These are phyloP conservation scores for Mycena epipterygia DNA, from an alignment of 768 basidiomycete genomes.

Conservation along the genomic window DNA sequence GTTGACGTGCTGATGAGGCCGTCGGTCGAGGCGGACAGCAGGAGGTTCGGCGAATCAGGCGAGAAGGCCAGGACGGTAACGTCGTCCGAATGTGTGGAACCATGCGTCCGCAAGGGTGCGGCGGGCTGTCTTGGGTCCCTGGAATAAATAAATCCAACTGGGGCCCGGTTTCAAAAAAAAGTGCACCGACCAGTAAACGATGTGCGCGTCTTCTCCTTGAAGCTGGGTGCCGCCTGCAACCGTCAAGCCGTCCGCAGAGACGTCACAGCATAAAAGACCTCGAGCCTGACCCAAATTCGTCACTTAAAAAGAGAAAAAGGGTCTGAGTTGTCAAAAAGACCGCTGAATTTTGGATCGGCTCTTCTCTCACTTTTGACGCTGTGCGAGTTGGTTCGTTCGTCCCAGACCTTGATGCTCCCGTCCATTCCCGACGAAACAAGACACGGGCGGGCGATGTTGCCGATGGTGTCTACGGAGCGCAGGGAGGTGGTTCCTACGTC, in stretches of 20 bases:
- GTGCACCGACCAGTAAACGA: constrained; percentile 81
- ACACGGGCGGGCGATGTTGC: constrained; percentile 55
- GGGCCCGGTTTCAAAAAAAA: neutral
- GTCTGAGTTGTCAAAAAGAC: constrained; percentile 55
- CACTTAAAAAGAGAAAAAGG: constrained; percentile 55
- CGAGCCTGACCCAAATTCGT: constrained; percentile 56
- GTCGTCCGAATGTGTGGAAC: constrained; percentile 94
- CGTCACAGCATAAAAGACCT: constrained; percentile 75
- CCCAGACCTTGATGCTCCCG: constrained; percentile 82
- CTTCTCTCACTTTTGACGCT: constrained; percentile 71
- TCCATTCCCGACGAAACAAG: constrained; percentile 80
- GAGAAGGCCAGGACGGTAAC: constrained; percentile 82
- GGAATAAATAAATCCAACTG: constrained; percentile 2
- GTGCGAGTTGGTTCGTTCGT: constrained; percentile 68
- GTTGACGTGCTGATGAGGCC: constrained; percentile 84
- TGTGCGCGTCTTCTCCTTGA: constrained; percentile 83
- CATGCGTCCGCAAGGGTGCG: constrained; percentile 79
- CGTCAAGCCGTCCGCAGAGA: constrained; percentile 76
- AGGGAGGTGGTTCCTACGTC: constrained; percentile 69
- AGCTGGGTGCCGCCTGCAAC: constrained; percentile 90
- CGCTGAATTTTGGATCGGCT: constrained; percentile 15
- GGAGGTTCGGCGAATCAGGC: constrained; percentile 53
- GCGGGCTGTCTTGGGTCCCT: constrained; percentile 91
- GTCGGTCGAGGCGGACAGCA: constrained; percentile 90
- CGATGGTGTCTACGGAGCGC: constrained; percentile 57